Conservation (phyloP, 495 filamentous ascomycete species). For the Annulohypoxylon bovei region DNA sequence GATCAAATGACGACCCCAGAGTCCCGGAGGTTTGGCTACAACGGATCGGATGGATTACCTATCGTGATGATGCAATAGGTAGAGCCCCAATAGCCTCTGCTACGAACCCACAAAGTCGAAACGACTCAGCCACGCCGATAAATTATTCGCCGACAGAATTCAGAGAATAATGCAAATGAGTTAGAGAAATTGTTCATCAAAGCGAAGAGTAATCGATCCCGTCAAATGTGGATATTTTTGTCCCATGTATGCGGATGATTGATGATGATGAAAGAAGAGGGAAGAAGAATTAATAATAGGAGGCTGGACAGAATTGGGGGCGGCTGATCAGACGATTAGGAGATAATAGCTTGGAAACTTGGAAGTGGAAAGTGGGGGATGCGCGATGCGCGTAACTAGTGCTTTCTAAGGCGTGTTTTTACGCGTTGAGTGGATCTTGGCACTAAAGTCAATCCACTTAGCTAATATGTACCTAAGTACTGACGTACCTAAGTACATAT, state of each 20-base stretch:
- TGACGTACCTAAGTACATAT: neutral
- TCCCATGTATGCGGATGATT: constrained; percentile 8
- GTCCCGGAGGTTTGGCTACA: neutral
- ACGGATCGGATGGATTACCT: neutral
- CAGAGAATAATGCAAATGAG: neutral
- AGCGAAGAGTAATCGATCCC: neutral
- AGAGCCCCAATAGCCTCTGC: neutral
- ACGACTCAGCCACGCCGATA: neutral
- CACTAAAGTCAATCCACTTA: neutral
- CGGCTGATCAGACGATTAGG: constrained; percentile 25
- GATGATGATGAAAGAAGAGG: constrained; percentile 2
- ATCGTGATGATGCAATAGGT: constrained; percentile 32
- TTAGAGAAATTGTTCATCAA: neutral
- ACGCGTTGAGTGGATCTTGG: constrained; percentile 32
- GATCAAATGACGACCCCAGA: constrained; percentile 19
- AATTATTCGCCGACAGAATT: neutral
- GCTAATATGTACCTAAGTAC: constrained; percentile 6
- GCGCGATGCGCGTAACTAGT: constrained; percentile 30
- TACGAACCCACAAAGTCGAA: neutral
- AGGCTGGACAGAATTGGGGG: constrained; percentile 28
- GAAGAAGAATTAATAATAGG: neutral
- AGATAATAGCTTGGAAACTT: constrained; percentile 13
- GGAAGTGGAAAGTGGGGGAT: constrained; percentile 27
- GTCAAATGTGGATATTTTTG: neutral
- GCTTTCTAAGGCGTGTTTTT: constrained; percentile 30